Base-by-base conservation (phyloP, 164 flowering plant genomes). In the Litsea cubeba region DNA sequence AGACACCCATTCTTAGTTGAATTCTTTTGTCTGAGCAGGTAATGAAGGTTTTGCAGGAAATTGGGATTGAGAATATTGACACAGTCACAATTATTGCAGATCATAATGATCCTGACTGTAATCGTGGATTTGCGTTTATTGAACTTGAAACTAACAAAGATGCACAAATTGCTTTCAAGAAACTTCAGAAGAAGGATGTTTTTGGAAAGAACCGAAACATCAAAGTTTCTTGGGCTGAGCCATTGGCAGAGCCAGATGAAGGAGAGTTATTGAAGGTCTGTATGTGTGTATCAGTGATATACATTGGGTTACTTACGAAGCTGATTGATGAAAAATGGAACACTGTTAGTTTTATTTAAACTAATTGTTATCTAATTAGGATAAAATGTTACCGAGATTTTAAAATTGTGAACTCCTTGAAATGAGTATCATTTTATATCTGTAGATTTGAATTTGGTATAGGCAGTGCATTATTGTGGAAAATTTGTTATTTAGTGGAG, bases 81-180 rank as follows among this genome's bases (percentile, higher is more conserved):
- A 78, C 71, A 35, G 80, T 84, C 22, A 76, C 76, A 7, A 77
- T 84, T 49, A 79, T 79, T 79, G 65, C 64, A 49, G 83, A 84
- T 78, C 84, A 81, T 22, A 72, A 28, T 62, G 79, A 78, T 68
- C 64, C 69, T 54, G 81, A 75, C 23, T 20, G 65, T 23, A 84
- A 83, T 73, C 85, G 87, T 62, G 87, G 87, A 8, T 84, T 78
- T 78, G 87, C 87, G 63, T 84, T 84, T 76, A 35, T 84, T 66
- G 87, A 82, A 69, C 72, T 84, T 77, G 84, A 81, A 72, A 81
- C 84, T 67, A 75, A 70, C 32, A 83, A 69, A 68, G 84, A 77
- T 76, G 87, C 87, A 66, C 81, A 81, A 28, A 71, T n/a, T 70
- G 87, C 87, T 50, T 81, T 32, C 74, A 76, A 72, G 71, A 84